These are phyloP conservation scores for Pythium aphanidermatum DNA, from an alignment of 352 stramenopile genomes.

Conservation along the genomic window DNA sequence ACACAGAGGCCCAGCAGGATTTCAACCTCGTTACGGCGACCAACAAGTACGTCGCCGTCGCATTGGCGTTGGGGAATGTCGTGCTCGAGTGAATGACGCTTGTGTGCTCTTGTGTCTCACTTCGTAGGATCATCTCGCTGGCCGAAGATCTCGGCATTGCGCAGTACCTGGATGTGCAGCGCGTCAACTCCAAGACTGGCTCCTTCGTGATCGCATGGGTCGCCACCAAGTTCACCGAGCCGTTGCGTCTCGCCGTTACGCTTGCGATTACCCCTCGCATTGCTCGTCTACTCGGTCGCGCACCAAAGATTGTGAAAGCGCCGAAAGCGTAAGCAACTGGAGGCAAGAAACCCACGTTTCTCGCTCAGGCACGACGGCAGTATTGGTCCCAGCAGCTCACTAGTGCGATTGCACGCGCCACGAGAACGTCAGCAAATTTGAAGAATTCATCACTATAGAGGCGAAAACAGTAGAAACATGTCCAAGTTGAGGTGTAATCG, in stretches of 20 bases:
- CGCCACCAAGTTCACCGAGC: constrained; percentile 86
- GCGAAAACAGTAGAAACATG: too few species aligned
- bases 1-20: constrained; percentile 21
- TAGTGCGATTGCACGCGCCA: too few species aligned
- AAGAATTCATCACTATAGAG: too few species aligned
- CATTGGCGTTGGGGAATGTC: too few species aligned
- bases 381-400: too few species aligned
- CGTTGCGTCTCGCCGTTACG: constrained; percentile 67
- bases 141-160: constrained; percentile 68
- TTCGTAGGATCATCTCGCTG: constrained; percentile 49
- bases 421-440: too few species aligned
- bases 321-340: constrained; percentile 18
- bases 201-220: constrained; percentile 81
- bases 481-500: too few species aligned
- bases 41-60: constrained; percentile 74
- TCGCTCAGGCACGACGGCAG: too few species aligned
- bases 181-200: constrained; percentile 74
- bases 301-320: constrained; percentile 35
- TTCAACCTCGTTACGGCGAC: constrained; percentile 80
- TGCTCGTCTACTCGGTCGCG: constrained; percentile 61
- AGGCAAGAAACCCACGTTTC: too few species aligned
- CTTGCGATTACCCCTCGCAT: constrained; percentile 74
- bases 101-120: neutral
- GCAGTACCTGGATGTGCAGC: constrained; percentile 75
- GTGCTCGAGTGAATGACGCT: neutral